Conservation (phyloP, 2,329 filamentous ascomycete genomes). For the Alternaria atra region DNA sequence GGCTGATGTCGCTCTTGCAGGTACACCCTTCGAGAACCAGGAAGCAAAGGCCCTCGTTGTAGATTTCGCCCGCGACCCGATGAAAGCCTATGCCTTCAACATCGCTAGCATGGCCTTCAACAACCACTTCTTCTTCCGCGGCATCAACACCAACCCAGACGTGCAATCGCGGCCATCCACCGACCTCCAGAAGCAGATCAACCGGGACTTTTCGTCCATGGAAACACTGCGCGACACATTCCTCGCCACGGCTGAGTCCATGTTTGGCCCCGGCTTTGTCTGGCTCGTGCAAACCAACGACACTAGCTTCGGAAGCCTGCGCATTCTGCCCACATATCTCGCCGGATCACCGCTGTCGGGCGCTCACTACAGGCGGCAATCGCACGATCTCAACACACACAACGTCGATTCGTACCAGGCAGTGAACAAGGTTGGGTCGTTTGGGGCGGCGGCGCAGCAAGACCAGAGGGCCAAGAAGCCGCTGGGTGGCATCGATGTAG, state of each 20-base stretch:
- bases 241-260: constrained; percentile 79
- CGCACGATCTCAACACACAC: constrained; percentile 73
- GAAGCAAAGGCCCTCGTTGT: constrained; percentile 74
- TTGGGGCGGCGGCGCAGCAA: constrained; percentile 46
- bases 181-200: constrained; percentile 69
- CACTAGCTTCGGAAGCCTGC: constrained; percentile 59
- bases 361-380: constrained; percentile 79
- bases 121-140: constrained; percentile 83
- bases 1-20: constrained; percentile 53
- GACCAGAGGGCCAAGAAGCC: constrained; percentile 55
- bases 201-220: constrained; percentile 78
- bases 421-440: constrained; percentile 52
- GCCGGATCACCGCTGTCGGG: constrained; percentile 87
- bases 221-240: constrained; percentile 84
- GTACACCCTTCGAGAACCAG: constrained; percentile 69
- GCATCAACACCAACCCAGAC: constrained; percentile 52
- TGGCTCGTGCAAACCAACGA: constrained; percentile 77
- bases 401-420: constrained; percentile 41
- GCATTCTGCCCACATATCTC: constrained; percentile 87
- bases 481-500: constrained; percentile 73
- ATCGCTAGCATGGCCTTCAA: constrained; percentile 96
- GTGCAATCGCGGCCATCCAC: constrained; percentile 38
- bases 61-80: constrained; percentile 79
- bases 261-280: constrained; percentile 97
- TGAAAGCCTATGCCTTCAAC: constrained; percentile 86